These are phyloP conservation scores for Lactarius pseudohatsudake DNA, from an alignment of 768 basidiomycete species.

Conservation along the genomic window DNA sequence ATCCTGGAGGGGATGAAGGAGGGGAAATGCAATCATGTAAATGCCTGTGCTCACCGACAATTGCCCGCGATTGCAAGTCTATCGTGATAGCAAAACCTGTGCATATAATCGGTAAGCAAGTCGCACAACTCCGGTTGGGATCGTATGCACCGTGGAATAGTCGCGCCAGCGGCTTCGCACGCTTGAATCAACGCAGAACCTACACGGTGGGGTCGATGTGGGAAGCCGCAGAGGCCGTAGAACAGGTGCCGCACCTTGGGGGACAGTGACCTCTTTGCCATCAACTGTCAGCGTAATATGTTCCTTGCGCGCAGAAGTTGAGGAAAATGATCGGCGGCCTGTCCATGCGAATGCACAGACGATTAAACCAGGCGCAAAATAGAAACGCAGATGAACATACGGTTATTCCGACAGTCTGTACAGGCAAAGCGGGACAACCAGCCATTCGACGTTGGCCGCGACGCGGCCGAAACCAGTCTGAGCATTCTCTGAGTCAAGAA, in stretches of 20 bases:
- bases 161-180: constrained; percentile 84
- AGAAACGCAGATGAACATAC: constrained; percentile 5
- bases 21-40: neutral
- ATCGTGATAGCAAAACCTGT: constrained; percentile 85
- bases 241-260: constrained; percentile 66
- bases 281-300: constrained; percentile 94
- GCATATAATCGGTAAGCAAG: neutral
- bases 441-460: constrained; percentile 56
- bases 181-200: constrained; percentile 96
- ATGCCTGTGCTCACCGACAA: constrained; percentile 70
- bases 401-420: constrained; percentile 25
- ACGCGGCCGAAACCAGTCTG: constrained; percentile 65
- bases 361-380: neutral
- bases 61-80: constrained; percentile 97
- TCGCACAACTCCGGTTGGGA: neutral
- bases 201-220: constrained; percentile 33
- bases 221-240: constrained; percentile 11
- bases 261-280: constrained; percentile 96
- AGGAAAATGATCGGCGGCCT: constrained; percentile 62
- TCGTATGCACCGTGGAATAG: constrained; percentile 66
- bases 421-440: constrained; percentile 62
- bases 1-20: constrained; percentile 53
- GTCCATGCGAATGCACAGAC: neutral
- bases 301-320: constrained; percentile 62
- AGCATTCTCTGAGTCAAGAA: constrained; percentile 46